Evolutionary conservation across 108 stramenopile genomes (phyloP), one percentile per base, ranked within the genome.

Genomic region (Pseudonitzschia delicatissima): DNA sequence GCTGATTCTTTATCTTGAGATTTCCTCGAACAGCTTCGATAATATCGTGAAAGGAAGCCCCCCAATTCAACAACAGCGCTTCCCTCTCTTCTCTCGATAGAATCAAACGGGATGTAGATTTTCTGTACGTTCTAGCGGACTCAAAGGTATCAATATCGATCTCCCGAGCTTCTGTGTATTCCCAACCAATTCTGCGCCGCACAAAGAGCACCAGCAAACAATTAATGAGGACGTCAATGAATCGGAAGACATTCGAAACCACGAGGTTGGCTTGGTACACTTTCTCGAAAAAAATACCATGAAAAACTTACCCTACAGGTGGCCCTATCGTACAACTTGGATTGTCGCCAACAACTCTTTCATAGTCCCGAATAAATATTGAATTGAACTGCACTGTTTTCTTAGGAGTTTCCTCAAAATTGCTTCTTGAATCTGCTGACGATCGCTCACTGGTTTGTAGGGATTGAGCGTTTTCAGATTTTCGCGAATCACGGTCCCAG

Each of bases 341-440:
- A 72, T 94, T 94, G 62, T 94, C 89, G 23, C 87, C 87, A 1
- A 90, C 76, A 17, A 79, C 52, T 15, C 87, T 79, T 71, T 88
- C 87, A 75, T 87, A 90, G 52, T 87, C 85, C 42, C 92, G 82
- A 12, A 94, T 74, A 49, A 74, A 59, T 32, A 94, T 81, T 17
- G 62, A 15, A 26, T 34, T 61, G 65, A 91, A 94, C 13, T 63
- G 33, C 4, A 83, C 78, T 21, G 45, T 57, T 42, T 59, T 68
- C 44, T 36, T 71, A 33, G 11, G 11, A 11, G 28, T 55, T 8
- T 33, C 34, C 12, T 36, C 47, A 6, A 31, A 7, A 15, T 35
- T 13, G 25, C 50, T 53, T 34, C 27, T 27, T 25, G 66, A 53
- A 23, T 48, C 47, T n/a, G 32, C 36, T 7, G 26, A 28, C 2